A percentile compares a stretch with the other conserved stretches of the same genome.
Evolutionary conservation across 352 stramenopile genomes (phyloP).

Genomic region (Globisporangium spinosum): DNA sequence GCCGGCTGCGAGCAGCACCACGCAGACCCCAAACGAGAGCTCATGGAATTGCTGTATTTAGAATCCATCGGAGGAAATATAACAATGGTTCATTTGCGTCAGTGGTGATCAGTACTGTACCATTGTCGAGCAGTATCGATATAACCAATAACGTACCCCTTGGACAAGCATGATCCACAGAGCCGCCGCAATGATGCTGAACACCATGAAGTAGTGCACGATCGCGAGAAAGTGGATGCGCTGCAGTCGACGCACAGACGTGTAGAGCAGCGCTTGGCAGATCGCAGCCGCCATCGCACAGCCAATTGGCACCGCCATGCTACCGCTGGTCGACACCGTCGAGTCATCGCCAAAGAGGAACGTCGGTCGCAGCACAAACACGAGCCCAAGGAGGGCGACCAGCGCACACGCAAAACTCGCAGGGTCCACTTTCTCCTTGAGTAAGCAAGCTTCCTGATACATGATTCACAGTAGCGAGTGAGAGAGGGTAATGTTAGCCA

Average conservation of each 20-base stretch:
- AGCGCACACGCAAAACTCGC: constrained; percentile 31
- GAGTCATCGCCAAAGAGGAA: constrained; percentile 39
- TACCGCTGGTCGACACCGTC: constrained; percentile 5
- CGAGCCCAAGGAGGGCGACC: constrained; percentile 28
- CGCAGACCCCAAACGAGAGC: constrained; percentile 36
- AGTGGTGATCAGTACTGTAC: not conserved
- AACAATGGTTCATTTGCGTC: not conserved
- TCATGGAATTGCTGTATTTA: constrained; percentile 8
- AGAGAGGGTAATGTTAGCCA: not conserved
- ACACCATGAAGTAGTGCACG: constrained; percentile 60
- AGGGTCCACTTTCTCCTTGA: constrained; percentile 32
- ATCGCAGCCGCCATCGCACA: constrained; percentile 38
- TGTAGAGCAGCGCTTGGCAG: constrained; percentile 48
- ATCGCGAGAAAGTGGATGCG: constrained; percentile 41
- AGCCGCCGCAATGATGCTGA: constrained; percentile 32
- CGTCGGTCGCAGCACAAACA: constrained; percentile 38
- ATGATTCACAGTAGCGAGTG: not conserved
- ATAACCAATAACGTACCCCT: constrained; percentile 23
- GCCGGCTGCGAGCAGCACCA: constrained; percentile 40
- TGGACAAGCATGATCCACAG: constrained; percentile 42
- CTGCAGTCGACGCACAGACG: constrained; percentile 47
- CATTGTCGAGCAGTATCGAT: constrained; percentile 4
- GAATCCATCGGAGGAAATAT: not conserved
- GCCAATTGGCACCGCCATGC: constrained; percentile 27
- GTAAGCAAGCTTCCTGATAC: constrained; percentile 1